Evolutionary conservation across 331 rosid genomes (phyloP), one percentile per base, ranked within the genome.

Genomic region (Arachis monticola): DNA sequence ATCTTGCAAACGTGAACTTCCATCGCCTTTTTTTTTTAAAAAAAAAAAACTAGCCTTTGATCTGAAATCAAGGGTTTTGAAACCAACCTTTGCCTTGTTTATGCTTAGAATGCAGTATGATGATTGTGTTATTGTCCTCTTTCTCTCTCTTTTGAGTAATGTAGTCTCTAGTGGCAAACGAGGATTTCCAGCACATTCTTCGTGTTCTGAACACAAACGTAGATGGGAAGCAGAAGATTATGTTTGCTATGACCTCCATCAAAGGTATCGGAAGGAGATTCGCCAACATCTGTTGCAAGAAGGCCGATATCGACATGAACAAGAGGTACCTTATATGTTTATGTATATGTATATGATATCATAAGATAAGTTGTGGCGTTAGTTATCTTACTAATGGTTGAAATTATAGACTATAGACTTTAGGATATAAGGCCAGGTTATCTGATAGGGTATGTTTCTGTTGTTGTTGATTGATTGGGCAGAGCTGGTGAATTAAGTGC

Each of bases 141-240:
- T 2, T 35, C 2, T 35, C 2, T 35, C 38, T 35, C 38, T 35
- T 35, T 35, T 35, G 38, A 4, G 38, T 35, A 35, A 1, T 67
- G 9, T 64, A 91, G 97, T 83, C 97, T 67, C 84, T 91, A 69
- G 97, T 91, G 9, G 97, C 94, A 5, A 91, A 91, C 71, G 97
- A 91, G 64, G 97, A 88, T 0, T 91, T 91, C 46, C 96, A 88
- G 87, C 96, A 90, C 81, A 90, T 90, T 67, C 81, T 90, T 46
- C 96, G 96, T 86, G 93, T 91, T 74, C 85, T 85, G 77, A 91
- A 91, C 79, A 88, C 97, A 0, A 91, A 88, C 79, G 97, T 91
- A 0, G 97, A 91, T 73, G 97, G 97, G 47, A 91, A 88, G 88
- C 93, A 85, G 85, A 91, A 87, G 83, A 91, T 91, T 0, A 85